Percentiles rank a stretch among this genome's conserved stretches.
Evolutionary conservation across 345 rosid species (phyloP).

Genomic region (Jatropha curcas): DNA sequence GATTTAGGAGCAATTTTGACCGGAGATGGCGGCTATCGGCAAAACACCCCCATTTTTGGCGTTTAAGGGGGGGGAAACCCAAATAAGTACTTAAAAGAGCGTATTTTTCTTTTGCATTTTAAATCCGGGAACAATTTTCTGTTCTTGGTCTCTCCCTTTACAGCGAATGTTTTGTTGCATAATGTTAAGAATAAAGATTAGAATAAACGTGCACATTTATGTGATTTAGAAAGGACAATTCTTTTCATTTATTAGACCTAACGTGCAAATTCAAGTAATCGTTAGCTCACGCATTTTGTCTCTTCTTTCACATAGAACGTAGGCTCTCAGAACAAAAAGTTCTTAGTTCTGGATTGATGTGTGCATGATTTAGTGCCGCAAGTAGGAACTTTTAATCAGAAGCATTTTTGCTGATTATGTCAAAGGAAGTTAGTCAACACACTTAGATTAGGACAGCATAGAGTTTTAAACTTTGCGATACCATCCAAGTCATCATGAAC

Average conservation of each 20-base stretch:
- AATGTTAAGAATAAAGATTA: not conserved
- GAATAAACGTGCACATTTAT: not conserved
- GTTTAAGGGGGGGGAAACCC: too few species aligned
- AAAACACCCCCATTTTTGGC: not conserved
- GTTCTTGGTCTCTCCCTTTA: not conserved
- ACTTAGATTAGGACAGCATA: conserved; percentile 7
- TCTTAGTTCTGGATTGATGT: conserved; percentile 10
- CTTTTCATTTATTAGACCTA: not conserved
- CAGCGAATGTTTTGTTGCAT: not conserved
- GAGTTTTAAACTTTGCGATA: not conserved
- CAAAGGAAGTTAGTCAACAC: conserved; percentile 6
- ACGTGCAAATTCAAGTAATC: not conserved
- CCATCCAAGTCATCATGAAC: not conserved
- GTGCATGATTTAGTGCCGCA: not conserved
- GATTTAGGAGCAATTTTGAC: not conserved
- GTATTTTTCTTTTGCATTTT: too few species aligned
- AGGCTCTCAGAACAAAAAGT: not conserved
- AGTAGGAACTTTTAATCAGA: not conserved
- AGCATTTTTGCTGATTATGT: not conserved
- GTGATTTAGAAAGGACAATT: not conserved
- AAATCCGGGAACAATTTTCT: not conserved
- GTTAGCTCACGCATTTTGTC: not conserved
- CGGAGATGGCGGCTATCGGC: conserved; percentile 9
- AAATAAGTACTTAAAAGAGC: not conserved
- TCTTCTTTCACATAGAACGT: not conserved